phyloP scores from a whole-genome alignment of 768 basidiomycete genomes.

The Termitomyces sp. region DNA sequence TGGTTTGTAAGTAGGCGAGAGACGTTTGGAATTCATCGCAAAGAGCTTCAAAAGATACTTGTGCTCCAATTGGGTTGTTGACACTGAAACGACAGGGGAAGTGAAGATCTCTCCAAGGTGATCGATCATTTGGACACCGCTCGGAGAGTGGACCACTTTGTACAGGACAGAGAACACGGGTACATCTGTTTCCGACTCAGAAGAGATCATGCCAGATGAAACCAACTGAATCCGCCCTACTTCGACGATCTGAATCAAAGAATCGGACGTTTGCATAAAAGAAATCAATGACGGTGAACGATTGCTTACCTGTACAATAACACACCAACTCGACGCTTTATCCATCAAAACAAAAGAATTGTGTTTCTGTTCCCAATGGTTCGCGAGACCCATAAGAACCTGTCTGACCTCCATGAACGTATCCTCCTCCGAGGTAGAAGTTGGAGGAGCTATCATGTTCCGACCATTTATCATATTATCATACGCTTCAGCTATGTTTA shows the following conservation, averaged over 20 bases:
- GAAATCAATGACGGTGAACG: neutral
- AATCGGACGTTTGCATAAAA: neutral
- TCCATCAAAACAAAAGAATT: slow-evolving; percentile 17
- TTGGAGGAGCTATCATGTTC: slow-evolving; percentile 6
- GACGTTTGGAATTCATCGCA: slow-evolving; percentile 22
- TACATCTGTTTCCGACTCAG: slow-evolving; percentile 12
- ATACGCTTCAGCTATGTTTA: slow-evolving; percentile 15
- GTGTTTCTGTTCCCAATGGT: slow-evolving; percentile 11
- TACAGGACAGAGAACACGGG: slow-evolving; percentile 23
- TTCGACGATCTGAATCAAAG: slow-evolving; percentile 17
- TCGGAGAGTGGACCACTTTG: slow-evolving; percentile 17
- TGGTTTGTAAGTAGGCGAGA: slow-evolving; percentile 21
- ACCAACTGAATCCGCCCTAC: slow-evolving; percentile 4
- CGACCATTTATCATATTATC: slow-evolving; percentile 3
- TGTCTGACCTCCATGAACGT: slow-evolving; percentile 25
- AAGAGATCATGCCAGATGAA: neutral
- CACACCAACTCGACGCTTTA: slow-evolving; percentile 13
- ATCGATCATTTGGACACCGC: slow-evolving; percentile 11
- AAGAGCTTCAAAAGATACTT: slow-evolving; percentile 26
- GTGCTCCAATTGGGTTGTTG: slow-evolving; percentile 24
- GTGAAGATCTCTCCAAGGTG: slow-evolving; percentile 9
- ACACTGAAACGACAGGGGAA: slow-evolving; percentile 2
- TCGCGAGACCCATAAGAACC: slow-evolving; percentile 17
- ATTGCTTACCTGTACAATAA: slow-evolving; percentile 18
- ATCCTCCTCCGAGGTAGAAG: slow-evolving; percentile 17